Percentiles rank a stretch among this genome's conserved stretches.
Evolutionary conservation across 352 stramenopile species (phyloP).

Genomic region (Globisporangium orthogonon): DNA sequence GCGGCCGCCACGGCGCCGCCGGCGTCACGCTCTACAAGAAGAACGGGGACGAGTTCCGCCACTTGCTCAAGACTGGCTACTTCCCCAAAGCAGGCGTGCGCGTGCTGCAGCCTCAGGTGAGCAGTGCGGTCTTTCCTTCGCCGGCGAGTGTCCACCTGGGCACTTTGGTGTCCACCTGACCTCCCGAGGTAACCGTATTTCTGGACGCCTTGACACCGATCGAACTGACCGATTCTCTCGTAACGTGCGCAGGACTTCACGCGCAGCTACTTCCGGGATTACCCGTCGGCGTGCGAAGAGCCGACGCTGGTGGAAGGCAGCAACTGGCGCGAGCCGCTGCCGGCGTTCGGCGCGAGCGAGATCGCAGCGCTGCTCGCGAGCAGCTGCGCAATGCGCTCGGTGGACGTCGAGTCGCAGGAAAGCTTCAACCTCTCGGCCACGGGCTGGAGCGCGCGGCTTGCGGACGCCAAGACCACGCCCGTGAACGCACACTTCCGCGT

Average conservation of each 20-base stretch:
- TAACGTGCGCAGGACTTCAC: constrained; percentile 15
- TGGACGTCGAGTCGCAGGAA: constrained; percentile 17
- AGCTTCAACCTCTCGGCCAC: constrained; percentile 15
- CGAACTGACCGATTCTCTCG: background rate
- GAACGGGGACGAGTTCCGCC: constrained; percentile 31
- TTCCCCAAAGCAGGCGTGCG: constrained; percentile 35
- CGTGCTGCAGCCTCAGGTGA: constrained; percentile 16
- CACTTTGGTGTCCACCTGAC: background rate
- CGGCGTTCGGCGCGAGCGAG: constrained; percentile 16
- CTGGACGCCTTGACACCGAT: background rate
- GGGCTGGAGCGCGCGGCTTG: constrained; percentile 13
- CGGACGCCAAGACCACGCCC: constrained; percentile 14
- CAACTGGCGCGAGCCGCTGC: constrained; percentile 33
- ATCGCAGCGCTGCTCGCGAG: constrained; percentile 11
- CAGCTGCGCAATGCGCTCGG: constrained; percentile 13
- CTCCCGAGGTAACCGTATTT: background rate
- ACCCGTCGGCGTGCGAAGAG: constrained; percentile 10
- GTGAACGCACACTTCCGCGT: constrained; percentile 53
- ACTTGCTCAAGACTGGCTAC: constrained; percentile 26
- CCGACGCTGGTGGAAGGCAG: constrained; percentile 12
- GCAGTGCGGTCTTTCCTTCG: background rate
- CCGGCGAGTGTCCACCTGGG: too few relatives aligned
- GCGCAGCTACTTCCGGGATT: constrained; percentile 23
- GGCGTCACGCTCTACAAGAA: constrained; percentile 23
- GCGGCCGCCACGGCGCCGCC: background rate